Conservation (phyloP, 768 basidiomycete species). For the Lactarius deliciosus region DNA sequence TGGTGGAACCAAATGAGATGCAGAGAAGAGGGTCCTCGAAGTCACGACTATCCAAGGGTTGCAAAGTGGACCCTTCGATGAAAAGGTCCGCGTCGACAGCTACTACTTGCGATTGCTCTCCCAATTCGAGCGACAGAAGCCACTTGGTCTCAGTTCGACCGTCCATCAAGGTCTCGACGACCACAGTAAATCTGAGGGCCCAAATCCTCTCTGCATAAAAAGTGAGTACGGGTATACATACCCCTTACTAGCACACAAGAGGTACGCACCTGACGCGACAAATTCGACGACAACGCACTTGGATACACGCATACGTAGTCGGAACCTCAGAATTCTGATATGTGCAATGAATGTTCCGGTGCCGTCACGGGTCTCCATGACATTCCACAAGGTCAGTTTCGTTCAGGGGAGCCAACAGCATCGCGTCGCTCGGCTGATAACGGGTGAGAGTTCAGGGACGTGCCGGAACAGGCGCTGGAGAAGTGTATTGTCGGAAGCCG, state of each 20-base stretch:
- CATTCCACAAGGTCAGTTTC: slow-evolving; percentile 57
- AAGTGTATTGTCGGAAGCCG: slow-evolving; percentile 57
- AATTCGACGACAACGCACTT: slow-evolving; percentile 61
- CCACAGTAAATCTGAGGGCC: slow-evolving; percentile 47
- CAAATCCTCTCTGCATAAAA: slow-evolving; percentile 52
- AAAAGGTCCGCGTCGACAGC: slow-evolving; percentile 15
- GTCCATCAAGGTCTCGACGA: neutral
- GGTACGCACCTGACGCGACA: slow-evolving; percentile 53
- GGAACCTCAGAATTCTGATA: slow-evolving; percentile 57
- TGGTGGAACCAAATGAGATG: slow-evolving; percentile 1
- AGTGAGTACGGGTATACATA: neutral
- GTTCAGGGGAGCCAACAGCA: slow-evolving; percentile 38
- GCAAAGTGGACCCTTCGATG: neutral
- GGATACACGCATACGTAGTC: slow-evolving; percentile 66
- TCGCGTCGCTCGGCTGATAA: slow-evolving; percentile 54
- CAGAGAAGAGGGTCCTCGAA: neutral
- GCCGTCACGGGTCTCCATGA: slow-evolving; percentile 41
- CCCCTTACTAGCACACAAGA: neutral
- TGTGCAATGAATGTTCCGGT: slow-evolving; percentile 52
- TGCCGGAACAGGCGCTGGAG: slow-evolving; percentile 57
- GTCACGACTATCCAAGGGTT: neutral
- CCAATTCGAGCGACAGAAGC: slow-evolving; percentile 50
- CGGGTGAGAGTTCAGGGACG: slow-evolving; percentile 50
- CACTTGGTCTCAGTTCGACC: slow-evolving; percentile 41
- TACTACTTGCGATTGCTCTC: slow-evolving; percentile 54